phyloP scores from a whole-genome alignment of 805 yeast genomes.

The Candida broadrunensis region DNA sequence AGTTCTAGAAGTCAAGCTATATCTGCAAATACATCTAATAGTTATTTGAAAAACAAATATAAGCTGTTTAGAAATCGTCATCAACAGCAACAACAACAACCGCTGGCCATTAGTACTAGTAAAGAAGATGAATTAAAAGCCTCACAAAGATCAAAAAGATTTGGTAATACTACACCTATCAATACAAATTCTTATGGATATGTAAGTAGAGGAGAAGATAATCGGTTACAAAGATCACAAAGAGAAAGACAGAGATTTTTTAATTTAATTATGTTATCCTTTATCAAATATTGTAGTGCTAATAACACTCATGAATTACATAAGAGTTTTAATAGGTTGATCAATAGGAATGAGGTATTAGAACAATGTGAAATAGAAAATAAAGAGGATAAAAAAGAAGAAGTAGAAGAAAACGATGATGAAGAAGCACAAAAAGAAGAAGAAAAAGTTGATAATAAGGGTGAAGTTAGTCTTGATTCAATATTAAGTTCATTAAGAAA shows the following conservation, averaged over 20 bases:
- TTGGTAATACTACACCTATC: slow-evolving; percentile 2
- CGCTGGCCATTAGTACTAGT: background rate
- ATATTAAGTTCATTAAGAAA: slow-evolving; percentile 40
- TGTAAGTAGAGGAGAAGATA: slow-evolving; percentile 60
- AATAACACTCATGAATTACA: slow-evolving; percentile 11
- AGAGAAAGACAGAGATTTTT: slow-evolving; percentile 41
- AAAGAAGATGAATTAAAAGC: background rate
- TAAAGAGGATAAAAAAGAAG: background rate
- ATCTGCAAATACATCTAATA: background rate
- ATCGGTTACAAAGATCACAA: slow-evolving; percentile 43
- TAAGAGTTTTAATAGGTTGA: slow-evolving; percentile 7
- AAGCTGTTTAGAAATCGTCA: background rate
- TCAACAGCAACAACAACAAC: background rate
- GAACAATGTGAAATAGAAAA: background rate
- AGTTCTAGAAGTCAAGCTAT: no score
- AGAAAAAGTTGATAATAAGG: background rate
- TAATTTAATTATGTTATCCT: slow-evolving; percentile 29
- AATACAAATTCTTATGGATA: slow-evolving; percentile 42
- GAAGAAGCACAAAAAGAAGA: background rate
- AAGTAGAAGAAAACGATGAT: no score
- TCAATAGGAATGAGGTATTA: slow-evolving; percentile 6
- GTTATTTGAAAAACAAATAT: background rate
- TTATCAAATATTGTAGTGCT: slow-evolving; percentile 26
- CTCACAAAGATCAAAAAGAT: slow-evolving; percentile 3
- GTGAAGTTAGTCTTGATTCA: slow-evolving; percentile 15